phyloP scores from a whole-genome alignment of 2,329 filamentous ascomycete species.

The Aspergillus fischeri region DNA sequence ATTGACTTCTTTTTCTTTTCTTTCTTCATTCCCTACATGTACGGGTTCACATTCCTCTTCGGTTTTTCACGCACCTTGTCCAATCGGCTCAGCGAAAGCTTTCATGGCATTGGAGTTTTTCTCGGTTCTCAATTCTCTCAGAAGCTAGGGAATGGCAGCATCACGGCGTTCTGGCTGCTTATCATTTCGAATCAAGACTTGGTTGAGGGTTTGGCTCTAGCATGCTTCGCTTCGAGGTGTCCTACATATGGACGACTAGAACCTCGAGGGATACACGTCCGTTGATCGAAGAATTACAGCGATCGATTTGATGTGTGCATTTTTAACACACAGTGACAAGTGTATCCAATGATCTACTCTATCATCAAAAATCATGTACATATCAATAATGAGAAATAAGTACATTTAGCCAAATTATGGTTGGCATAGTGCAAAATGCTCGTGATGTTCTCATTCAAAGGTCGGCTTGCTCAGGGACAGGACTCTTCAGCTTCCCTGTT shows the following conservation, averaged over 20 bases:
- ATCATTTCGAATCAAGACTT: neutral
- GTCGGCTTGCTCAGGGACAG: slow-evolving; percentile 67
- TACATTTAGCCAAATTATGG: neutral
- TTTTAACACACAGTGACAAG: neutral
- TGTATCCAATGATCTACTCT: slow-evolving; percentile 3
- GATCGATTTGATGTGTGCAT: slow-evolving; percentile 1
- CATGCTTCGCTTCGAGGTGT: neutral
- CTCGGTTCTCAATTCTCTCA: slow-evolving; percentile 10
- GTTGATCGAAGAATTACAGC: neutral
- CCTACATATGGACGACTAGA: neutral
- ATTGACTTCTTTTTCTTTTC: slow-evolving; percentile 1
- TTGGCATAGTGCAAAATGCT: neutral
- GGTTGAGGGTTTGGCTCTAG: neutral
- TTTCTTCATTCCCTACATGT: neutral
- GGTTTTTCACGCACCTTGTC: slow-evolving; percentile 9
- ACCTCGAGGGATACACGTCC: neutral
- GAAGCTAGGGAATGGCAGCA: slow-evolving; percentile 16
- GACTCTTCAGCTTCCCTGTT: slow-evolving; percentile 59
- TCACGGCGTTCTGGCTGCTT: slow-evolving; percentile 21
- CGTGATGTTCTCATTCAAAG: slow-evolving; percentile 21
- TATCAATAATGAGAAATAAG: neutral
- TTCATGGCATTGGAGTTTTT: slow-evolving; percentile 19
- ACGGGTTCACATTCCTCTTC: slow-evolving; percentile 9
- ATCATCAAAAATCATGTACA: slow-evolving; percentile 8
- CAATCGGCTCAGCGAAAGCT: slow-evolving; percentile 8